Evolutionary conservation across 2,329 filamentous ascomycete species (phyloP), one percentile per base, ranked within the genome.

Genomic region (Xylaria sp.): DNA sequence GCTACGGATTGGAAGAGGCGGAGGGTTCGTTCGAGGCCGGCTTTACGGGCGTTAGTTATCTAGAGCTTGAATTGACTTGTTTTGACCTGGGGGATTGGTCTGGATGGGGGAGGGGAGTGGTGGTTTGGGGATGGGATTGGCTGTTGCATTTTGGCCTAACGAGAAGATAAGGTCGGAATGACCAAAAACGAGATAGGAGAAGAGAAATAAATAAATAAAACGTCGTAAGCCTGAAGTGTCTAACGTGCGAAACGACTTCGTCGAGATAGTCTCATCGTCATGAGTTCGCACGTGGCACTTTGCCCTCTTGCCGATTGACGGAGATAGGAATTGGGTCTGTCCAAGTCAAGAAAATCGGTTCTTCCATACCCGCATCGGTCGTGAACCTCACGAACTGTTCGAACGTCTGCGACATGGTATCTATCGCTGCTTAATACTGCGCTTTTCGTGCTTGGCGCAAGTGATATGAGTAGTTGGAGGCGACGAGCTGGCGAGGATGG

Each of bases 1-100:
- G 80, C 74, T 29, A 80, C 53, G 44, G 84, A 74, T 73, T 89
- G 86, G 44, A 87, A 67, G 57, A 87, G 76, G 46, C 87, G 84
- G 66, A 90, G 78, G 54, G 81, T 78, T 60, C 87, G 84, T 73
- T 90, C 87, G 1, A 89, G 78, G 4, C 86, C 87, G 69, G 80
- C 86, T 87, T 67, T 43, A 23, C 1, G 35, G 10, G 31, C 1
- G 25, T 9, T n/a, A n/a, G 21, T 57, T 56, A 47, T 37, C 40
- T 11, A 35, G 35, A 8, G 4, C 15, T 48, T 47, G 5, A 8
- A 17, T 10, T 29, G 17, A 6, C 4, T 46, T 58, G 29, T n/a
- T 21, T 21, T 38, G 25, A 13, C 4, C 17, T 4, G 3, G 15
- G 13, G 7, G 6, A 8, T 46, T 21, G 11, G 13, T 21, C 0